Conservation (phyloP, 331 rosid genomes). For the Quercus phellos region DNA sequence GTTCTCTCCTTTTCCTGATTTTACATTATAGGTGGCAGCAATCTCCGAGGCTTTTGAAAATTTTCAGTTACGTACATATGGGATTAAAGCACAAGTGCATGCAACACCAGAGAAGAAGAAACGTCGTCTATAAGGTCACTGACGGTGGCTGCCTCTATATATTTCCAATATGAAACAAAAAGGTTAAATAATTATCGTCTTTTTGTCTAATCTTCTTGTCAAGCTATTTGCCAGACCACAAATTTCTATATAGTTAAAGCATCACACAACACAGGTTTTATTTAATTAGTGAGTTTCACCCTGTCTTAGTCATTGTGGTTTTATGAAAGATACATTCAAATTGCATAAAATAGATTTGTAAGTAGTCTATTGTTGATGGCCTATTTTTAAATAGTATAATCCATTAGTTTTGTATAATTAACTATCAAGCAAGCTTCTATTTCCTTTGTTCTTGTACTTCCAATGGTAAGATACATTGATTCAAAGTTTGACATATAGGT, state of each 20-base stretch:
- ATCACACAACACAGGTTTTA: not conserved
- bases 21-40: conserved; percentile 59
- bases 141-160: not conserved
- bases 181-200: not conserved
- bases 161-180: not conserved
- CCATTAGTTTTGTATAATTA: not conserved
- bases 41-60: conserved; percentile 92
- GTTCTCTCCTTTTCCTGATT: conserved; percentile 15
- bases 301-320: not conserved
- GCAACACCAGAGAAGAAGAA: conserved; percentile 89
- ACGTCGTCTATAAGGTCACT: conserved; percentile 33
- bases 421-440: not conserved
- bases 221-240: not conserved
- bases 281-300: not conserved
- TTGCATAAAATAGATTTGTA: not conserved
- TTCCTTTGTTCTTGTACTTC: not conserved
- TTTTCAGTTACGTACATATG: conserved; percentile 76
- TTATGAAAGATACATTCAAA: not conserved
- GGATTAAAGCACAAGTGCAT: conserved; percentile 80
- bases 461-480: too few species aligned
- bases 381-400: not conserved
- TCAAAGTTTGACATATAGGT: too few species aligned
- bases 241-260: not conserved
- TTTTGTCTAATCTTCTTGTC: not conserved
- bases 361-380: conserved; percentile 9